Conservation (phyloP, 163 green algal genomes). For the Chlamydomonas reinhardtii region DNA sequence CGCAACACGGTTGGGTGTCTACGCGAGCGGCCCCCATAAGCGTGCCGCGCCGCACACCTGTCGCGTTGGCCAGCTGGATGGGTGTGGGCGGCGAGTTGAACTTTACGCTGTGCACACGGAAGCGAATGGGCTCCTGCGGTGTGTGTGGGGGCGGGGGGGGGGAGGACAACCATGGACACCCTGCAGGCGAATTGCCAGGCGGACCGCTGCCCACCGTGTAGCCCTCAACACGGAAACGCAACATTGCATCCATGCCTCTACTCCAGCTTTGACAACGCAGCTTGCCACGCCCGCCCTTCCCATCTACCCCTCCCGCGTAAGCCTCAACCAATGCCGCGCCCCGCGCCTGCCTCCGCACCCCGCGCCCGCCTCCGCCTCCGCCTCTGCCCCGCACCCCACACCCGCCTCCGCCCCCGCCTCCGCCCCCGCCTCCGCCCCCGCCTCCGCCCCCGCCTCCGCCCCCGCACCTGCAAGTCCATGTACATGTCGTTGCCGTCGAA, state of each 20-base stretch:
- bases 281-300: no score
- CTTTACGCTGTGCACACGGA: slow-evolving; percentile 76
- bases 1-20: no score
- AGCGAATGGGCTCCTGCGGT: slow-evolving; percentile 79
- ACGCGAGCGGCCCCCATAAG: no score
- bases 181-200: no score
- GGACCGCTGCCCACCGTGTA: no score
- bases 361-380: slow-evolving; percentile 49
- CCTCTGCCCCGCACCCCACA: no score
- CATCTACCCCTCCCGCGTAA: no score
- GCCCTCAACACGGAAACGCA: no score
- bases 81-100: slow-evolving; percentile 66
- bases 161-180: no score
- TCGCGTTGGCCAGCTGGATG: slow-evolving; percentile 35
- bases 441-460: slow-evolving; percentile 54
- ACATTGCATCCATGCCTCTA: no score
- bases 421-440: slow-evolving; percentile 3
- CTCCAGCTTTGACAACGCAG: no score
- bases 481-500: slow-evolving; percentile 85
- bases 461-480: slow-evolving; percentile 80
- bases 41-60: background rate
- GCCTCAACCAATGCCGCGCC: no score
- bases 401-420: slow-evolving; percentile 44
- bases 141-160: background rate
- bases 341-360: slow-evolving; percentile 22